phyloP scores from a whole-genome alignment of 257 asterid genomes.

The Cruciata laevipes region DNA sequence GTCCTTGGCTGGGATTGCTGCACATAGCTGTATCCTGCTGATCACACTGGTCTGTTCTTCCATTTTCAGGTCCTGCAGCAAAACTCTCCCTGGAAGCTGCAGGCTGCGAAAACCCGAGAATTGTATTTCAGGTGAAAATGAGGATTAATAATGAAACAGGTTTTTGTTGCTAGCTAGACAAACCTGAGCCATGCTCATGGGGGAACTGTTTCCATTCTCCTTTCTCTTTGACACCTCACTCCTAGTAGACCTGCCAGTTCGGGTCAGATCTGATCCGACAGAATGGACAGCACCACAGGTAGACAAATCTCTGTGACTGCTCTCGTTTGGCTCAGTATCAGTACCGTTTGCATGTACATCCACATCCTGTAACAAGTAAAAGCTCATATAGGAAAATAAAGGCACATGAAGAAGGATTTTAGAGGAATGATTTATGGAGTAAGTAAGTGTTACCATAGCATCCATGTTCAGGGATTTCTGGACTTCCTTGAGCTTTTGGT shows the following conservation, averaged over 20 bases:
- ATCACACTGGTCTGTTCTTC: conserved; percentile 23
- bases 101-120: conserved; percentile 40
- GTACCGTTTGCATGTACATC: conserved; percentile 36
- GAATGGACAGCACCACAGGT: conserved; percentile 94
- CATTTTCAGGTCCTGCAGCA: conserved; percentile 44
- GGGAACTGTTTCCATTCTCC: conserved; percentile 48
- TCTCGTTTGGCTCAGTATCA: conserved; percentile 23
- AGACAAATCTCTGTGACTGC: conserved; percentile 39
- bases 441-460: conserved; percentile 38
- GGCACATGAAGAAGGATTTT: not conserved
- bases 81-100: conserved; percentile 77
- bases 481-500: conserved; percentile 59
- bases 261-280: conserved; percentile 76
- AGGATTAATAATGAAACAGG: not conserved
- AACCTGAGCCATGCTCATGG: conserved; percentile 74
- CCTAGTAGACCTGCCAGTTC: conserved; percentile 34
- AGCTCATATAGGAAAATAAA: conserved; percentile 7
- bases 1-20: conserved; percentile 61
- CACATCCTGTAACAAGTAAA: conserved; percentile 40
- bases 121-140: not conserved
- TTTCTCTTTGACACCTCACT: conserved; percentile 43
- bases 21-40: conserved; percentile 35
- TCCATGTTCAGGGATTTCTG: conserved; percentile 49
- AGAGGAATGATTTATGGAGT: not conserved
- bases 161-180: not conserved